Percentiles rank a stretch among this genome's conserved stretches.
Conservation (phyloP, 768 basidiomycete species). For the Imleria badia region DNA sequence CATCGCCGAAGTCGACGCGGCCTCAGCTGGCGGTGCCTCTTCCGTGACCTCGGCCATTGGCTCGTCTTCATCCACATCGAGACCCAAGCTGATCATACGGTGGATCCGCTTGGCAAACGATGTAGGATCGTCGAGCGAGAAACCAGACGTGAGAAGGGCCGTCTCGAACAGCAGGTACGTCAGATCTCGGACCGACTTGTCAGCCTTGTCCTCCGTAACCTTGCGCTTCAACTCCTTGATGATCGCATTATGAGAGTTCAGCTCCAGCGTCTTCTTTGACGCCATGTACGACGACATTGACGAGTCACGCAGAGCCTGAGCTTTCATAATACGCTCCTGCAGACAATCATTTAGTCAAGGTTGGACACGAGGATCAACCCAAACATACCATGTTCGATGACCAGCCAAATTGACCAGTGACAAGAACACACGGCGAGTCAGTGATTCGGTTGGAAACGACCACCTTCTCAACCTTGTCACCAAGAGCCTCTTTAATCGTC, state of each 20-base stretch:
- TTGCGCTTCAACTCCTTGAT: slow-evolving; percentile 95
- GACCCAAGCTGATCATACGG: slow-evolving; percentile 91
- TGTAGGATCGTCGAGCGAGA: slow-evolving; percentile 93
- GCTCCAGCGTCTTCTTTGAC: slow-evolving; percentile 96
- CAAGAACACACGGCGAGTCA: slow-evolving; percentile 95
- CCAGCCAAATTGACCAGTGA: slow-evolving; percentile 99
- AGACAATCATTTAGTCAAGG: slow-evolving; percentile 3
- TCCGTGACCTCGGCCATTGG: slow-evolving; percentile 34
- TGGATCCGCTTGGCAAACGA: slow-evolving; percentile 96
- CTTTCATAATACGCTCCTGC: slow-evolving; percentile 97
- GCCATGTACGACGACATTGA: slow-evolving; percentile 99
- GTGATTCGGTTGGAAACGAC: slow-evolving; percentile 96
- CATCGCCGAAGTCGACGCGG: slow-evolving; percentile 80
- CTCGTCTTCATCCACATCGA: slow-evolving; percentile 84
- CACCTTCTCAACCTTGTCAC: slow-evolving; percentile 99
- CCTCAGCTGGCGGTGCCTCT: slow-evolving; percentile 56
- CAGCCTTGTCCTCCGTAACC: slow-evolving; percentile 95
- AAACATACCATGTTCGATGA: slow-evolving; percentile 91
- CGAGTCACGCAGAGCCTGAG: slow-evolving; percentile 93
- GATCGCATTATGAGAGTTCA: slow-evolving; percentile 90
- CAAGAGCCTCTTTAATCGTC: slow-evolving; percentile 96
- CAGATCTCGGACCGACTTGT: slow-evolving; percentile 97
- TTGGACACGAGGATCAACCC: not conserved
- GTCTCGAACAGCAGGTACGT: slow-evolving; percentile 98
- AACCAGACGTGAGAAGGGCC: slow-evolving; percentile 90